These are phyloP conservation scores for Elasticomyces elasticus DNA, from an alignment of 495 filamentous ascomycete species.

Conservation along the genomic window DNA sequence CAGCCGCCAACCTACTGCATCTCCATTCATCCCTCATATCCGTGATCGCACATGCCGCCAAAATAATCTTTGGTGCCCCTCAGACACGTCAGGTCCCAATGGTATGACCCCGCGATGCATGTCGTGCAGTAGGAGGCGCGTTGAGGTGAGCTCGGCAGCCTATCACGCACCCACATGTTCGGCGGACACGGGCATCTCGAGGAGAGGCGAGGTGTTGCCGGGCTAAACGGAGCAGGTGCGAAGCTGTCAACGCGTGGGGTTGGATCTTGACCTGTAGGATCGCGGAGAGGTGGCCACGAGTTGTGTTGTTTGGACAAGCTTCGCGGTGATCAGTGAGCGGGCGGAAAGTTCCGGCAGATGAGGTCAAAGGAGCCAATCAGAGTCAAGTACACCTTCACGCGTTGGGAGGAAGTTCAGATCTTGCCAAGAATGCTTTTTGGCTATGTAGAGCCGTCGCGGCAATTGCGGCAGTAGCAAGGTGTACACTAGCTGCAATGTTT, in stretches of 20 bases:
- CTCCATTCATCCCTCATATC: not conserved
- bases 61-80: not conserved
- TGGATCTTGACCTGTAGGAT: not conserved
- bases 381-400: not conserved
- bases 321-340: not conserved
- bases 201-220: not conserved
- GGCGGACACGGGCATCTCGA: not conserved
- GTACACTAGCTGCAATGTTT: too few relatives aligned
- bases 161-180: not conserved
- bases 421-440: too few relatives aligned
- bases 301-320: not conserved
- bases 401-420: too few relatives aligned
- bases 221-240: not conserved
- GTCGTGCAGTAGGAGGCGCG: not conserved
- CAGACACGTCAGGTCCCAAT: not conserved
- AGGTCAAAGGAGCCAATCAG: too few relatives aligned
- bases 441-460: too few relatives aligned
- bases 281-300: not conserved
- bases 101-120: not conserved
- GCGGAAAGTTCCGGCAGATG: too few relatives aligned
- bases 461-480: too few relatives aligned
- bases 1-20: not conserved
- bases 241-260: not conserved
- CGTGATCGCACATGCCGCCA: not conserved
- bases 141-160: not conserved